A percentile compares a stretch with the other conserved stretches of the same genome.
Conservation (phyloP, 2,329 filamentous ascomycete species). For the Penicillium sp. region DNA sequence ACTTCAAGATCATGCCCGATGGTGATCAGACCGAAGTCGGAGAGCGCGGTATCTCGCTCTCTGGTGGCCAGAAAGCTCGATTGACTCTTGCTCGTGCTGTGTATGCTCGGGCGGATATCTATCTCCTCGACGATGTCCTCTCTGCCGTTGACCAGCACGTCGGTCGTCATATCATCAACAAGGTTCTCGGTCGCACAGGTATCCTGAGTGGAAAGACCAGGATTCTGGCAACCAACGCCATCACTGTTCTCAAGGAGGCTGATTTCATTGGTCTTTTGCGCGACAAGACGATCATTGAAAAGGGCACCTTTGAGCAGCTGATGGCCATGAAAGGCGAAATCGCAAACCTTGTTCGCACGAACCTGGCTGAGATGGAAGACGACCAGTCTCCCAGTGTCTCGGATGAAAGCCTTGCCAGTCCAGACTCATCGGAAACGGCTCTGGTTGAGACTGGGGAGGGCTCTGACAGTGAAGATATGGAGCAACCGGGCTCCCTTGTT, state of each 20-base stretch:
- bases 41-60: constrained; percentile 91
- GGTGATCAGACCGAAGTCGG: constrained; percentile 96
- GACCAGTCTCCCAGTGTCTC: constrained; percentile 47
- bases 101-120: constrained; percentile 93
- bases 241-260: constrained; percentile 80
- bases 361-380: constrained; percentile 46
- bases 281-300: constrained; percentile 76
- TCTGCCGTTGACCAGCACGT: constrained; percentile 99
- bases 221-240: constrained; percentile 90
- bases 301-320: constrained; percentile 83
- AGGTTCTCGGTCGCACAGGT: constrained; percentile 80
- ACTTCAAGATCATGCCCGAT: constrained; percentile 87
- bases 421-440: constrained; percentile 60
- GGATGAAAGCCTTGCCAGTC: constrained; percentile 60
- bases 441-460: constrained; percentile 46
- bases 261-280: constrained; percentile 82
- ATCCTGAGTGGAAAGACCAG: constrained; percentile 80
- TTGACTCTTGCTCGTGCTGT: constrained; percentile 88
- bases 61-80: constrained; percentile 91
- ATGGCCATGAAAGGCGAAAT: constrained; percentile 93
- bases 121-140: constrained; percentile 86
- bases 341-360: constrained; percentile 72
- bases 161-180: constrained; percentile 87
- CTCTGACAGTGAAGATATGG: constrained; percentile 53
- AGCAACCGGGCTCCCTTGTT: constrained; percentile 72